phyloP scores from a whole-genome alignment of 306 rosid genomes.

The Parietaria judaica region DNA sequence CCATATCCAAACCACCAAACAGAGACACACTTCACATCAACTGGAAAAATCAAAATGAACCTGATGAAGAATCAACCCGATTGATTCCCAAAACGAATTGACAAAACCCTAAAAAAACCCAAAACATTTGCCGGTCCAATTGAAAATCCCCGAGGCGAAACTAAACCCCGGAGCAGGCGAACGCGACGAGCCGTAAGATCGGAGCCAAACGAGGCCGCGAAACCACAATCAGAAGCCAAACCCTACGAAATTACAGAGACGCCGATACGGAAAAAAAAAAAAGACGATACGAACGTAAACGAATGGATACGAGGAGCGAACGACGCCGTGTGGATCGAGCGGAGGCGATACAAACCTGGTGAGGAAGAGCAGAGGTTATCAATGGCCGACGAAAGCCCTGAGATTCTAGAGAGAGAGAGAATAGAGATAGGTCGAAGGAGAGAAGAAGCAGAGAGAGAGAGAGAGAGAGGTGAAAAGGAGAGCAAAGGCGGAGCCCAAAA shows the following conservation, averaged over 20 bases:
- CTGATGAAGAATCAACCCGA: slow-evolving; percentile 20
- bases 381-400: slow-evolving; percentile 50
- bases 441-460: slow-evolving; percentile 10
- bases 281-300: slow-evolving; percentile 7
- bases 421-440: slow-evolving; percentile 16
- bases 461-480: slow-evolving; percentile 24
- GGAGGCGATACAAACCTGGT: slow-evolving; percentile 62
- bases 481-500: slow-evolving; percentile 46
- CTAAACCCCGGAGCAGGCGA: slow-evolving; percentile 18
- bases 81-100: slow-evolving; percentile 19
- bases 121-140: slow-evolving; percentile 24
- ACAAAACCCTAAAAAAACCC: slow-evolving; percentile 23
- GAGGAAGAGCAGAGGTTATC: slow-evolving; percentile 38
- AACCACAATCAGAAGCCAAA: slow-evolving; percentile 39
- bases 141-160: slow-evolving; percentile 15
- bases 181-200: slow-evolving; percentile 28
- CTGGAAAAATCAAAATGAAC: background rate
- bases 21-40: slow-evolving; percentile 39
- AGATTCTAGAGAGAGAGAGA: slow-evolving; percentile 52
- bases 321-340: slow-evolving; percentile 44
- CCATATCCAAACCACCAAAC: slow-evolving; percentile 29
- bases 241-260: slow-evolving; percentile 23
- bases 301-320: background rate
- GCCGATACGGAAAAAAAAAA: background rate
- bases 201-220: slow-evolving; percentile 23